Conservation (phyloP, 352 stramenopile species). For the Blastocystis sp. region DNA sequence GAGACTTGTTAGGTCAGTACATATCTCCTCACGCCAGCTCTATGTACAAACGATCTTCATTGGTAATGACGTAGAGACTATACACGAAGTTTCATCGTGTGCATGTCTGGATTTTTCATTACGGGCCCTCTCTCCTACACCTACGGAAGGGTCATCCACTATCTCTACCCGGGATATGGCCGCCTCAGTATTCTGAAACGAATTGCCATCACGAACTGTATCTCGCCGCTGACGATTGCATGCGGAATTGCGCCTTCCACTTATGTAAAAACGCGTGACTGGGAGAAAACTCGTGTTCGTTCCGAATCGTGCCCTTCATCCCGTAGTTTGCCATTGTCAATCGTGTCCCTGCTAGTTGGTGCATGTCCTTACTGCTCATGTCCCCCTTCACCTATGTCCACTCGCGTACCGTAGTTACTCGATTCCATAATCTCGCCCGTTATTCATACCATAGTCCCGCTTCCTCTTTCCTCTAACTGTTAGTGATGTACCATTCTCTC, state of each 20-base stretch:
- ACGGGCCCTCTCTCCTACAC: conserved; percentile 35
- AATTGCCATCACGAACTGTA: conserved; percentile 22
- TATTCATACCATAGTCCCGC: conserved; percentile 11
- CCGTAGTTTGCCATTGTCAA: conserved; percentile 20
- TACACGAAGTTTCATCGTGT: conserved; percentile 9
- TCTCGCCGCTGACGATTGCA: conserved; percentile 46
- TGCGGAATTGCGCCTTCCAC: conserved; percentile 46
- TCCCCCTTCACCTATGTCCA: conserved; percentile 56
- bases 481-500: conserved; percentile 50
- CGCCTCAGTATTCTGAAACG: conserved; percentile 29
- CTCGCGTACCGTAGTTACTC: conserved; percentile 8
- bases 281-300: conserved; percentile 27
- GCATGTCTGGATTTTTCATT: conserved; percentile 30
- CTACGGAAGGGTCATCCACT: conserved; percentile 7
- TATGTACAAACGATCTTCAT: background rate
- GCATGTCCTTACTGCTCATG: conserved; percentile 33
- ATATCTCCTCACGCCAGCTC: background rate
- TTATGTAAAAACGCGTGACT: conserved; percentile 43
- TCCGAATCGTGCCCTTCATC: background rate
- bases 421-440: conserved; percentile 28
- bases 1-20: conserved; percentile 39
- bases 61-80: conserved; percentile 25
- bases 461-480: background rate
- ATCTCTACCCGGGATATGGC: conserved; percentile 44
- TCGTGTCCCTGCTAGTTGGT: conserved; percentile 50